Base-by-base conservation (phyloP, 352 stramenopile species). In the Phytophthora sansomeana region DNA sequence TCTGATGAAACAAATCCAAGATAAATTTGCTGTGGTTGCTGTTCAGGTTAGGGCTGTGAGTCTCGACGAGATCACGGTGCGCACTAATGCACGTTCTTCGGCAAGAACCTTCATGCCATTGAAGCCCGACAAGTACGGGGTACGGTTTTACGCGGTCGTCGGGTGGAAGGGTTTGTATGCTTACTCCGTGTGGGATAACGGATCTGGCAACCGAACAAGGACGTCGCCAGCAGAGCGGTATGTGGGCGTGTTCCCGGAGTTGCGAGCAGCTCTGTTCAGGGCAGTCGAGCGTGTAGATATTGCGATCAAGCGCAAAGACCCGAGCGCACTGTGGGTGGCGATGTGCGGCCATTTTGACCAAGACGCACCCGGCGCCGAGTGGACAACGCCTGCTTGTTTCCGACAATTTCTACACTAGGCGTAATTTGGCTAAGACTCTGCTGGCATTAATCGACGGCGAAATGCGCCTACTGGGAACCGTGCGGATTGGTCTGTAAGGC, bases 271-370 rank as follows among this genome's bases (percentile, higher is more conserved):
- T 42, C 4, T 63, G 19, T 49, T 57, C 21, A 42, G 38, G 5
- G 58, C 57, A 0, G n/a, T 58, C 5, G 57, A 51, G 1, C 47
- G 46, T 44, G 36, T 1, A 13, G 47, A 65, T 8, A 49, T 58
- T 5, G 2, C 24, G 0, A 65, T 58, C 5, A 53, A 35, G 0
- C 46, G 29, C 6, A 58, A 57, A 53, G 35, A 51, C 19, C 7
- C 57, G 5, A 58, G 46, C 30, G 46, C 47, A 2, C 8, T 65
- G 19, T 65, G 39, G 48, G 39, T 47, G 6, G 44, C 44, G 17
- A 66, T 59, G 57, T 58, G 46, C 32, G 57, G 57, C 10, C 57
- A 65, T n/a, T 38, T 11, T 58, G 11, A 65, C 47, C 4, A 51
- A 53, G 57, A 33, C 5, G 1, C 32, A 39, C 17, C 14, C 36